phyloP scores from a whole-genome alignment of 225 moss, liverwort and hornwort genomes.

The Sphagnum tenellum region DNA sequence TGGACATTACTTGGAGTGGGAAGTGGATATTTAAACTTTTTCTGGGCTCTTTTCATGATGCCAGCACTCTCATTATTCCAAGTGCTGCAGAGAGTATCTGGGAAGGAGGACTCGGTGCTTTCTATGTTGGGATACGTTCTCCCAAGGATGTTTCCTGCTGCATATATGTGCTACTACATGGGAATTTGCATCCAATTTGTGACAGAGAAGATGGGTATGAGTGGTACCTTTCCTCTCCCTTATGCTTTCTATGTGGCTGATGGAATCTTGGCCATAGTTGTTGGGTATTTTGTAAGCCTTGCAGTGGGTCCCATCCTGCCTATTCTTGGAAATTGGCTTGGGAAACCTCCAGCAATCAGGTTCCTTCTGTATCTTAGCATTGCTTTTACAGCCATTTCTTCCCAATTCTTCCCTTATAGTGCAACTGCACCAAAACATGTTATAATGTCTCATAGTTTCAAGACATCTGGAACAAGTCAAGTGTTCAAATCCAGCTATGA shows the following conservation, averaged over 20 bases:
- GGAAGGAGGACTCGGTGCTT: slow-evolving; percentile 53
- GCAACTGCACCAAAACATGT: slow-evolving; percentile 67
- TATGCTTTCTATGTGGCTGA: slow-evolving; percentile 76
- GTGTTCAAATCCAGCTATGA: slow-evolving; percentile 52
- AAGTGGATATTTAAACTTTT: slow-evolving; percentile 85
- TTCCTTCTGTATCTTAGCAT: slow-evolving; percentile 78
- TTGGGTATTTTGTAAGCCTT: slow-evolving; percentile 47
- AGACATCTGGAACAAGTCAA: slow-evolving; percentile 55
- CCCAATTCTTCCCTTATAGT: slow-evolving; percentile 78
- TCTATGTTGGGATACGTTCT: slow-evolving; percentile 60
- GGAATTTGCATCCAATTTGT: slow-evolving; percentile 74
- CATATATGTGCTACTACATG: slow-evolving; percentile 73
- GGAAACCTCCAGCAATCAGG: slow-evolving; percentile 58
- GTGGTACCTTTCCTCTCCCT: slow-evolving; percentile 69
- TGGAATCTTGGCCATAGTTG: slow-evolving; percentile 62
- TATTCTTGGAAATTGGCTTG: slow-evolving; percentile 70
- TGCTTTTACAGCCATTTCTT: slow-evolving; percentile 67
- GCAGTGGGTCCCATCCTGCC: slow-evolving; percentile 67
- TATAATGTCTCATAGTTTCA: slow-evolving; percentile 60
- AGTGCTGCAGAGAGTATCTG: slow-evolving; percentile 46
- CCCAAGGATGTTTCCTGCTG: slow-evolving; percentile 66
- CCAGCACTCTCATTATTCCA: slow-evolving; percentile 59
- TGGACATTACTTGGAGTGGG: slow-evolving; percentile 33
- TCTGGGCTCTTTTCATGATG: slow-evolving; percentile 74
- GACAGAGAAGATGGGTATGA: slow-evolving; percentile 94